phyloP scores from a whole-genome alignment of 2,329 filamentous ascomycete species.

The Domatiomyces catenatus region DNA sequence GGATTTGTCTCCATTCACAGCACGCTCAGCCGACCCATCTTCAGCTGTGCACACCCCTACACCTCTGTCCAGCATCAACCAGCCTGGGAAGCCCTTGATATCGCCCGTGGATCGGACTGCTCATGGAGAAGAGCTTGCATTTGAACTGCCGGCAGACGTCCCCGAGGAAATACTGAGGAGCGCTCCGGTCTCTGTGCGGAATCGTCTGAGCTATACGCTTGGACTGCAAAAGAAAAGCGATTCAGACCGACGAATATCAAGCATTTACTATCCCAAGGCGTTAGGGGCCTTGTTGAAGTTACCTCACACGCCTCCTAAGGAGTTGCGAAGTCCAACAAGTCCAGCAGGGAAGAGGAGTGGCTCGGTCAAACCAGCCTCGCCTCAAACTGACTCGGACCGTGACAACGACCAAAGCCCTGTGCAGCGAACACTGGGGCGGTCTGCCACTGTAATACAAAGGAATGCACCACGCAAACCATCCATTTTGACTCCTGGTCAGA shows the following conservation, averaged over 20 bases:
- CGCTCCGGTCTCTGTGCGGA: slow-evolving; percentile 15
- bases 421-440: not conserved
- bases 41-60: not conserved
- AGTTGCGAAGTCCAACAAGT: not conserved
- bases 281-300: slow-evolving; percentile 10
- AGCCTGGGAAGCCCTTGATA: not conserved
- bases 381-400: not conserved
- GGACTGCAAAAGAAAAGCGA: slow-evolving; percentile 8
- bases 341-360: not conserved
- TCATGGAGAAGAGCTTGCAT: slow-evolving; percentile 3
- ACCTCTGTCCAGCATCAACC: not conserved
- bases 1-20: not conserved
- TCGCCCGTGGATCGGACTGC: not conserved
- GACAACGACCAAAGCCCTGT: not conserved
- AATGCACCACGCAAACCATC: not conserved
- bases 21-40: not conserved
- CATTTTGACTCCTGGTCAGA: not conserved
- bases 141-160: slow-evolving; percentile 16
- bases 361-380: not conserved
- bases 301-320: not conserved
- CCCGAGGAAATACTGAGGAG: slow-evolving; percentile 12
- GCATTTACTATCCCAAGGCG: slow-evolving; percentile 12
- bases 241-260: slow-evolving; percentile 11
- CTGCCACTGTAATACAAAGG: not conserved
- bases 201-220: slow-evolving; percentile 14